A percentile compares a stretch with the other conserved stretches of the same genome.
phyloP scores from a whole-genome alignment of 805 yeast genomes.

The Metschnikowia arizonensis region DNA sequence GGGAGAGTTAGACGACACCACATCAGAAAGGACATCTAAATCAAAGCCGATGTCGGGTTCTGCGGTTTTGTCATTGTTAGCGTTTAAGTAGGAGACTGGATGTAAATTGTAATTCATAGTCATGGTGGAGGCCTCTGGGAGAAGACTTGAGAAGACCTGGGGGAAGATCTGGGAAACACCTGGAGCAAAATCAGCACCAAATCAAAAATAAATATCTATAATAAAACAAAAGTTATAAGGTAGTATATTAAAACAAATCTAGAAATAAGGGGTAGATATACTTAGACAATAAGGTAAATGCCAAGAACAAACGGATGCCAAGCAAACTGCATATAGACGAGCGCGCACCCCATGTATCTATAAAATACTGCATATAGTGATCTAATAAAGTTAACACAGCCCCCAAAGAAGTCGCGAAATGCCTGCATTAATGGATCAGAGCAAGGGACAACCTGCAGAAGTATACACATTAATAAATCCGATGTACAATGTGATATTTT shows the following conservation, averaged over 20 bases:
- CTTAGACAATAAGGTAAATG: neutral
- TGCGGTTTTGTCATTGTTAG: conserved; percentile 22
- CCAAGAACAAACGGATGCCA: conserved; percentile 10
- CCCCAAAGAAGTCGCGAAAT: neutral
- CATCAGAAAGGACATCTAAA: conserved; percentile 24
- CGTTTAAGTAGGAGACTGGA: conserved; percentile 44
- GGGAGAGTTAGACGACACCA: conserved; percentile 24
- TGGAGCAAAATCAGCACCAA: no score
- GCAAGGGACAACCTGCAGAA: neutral
- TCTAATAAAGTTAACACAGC: neutral
- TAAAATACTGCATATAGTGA: neutral
- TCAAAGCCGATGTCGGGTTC: conserved; percentile 28
- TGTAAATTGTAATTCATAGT: conserved; percentile 41
- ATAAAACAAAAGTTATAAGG: no score
- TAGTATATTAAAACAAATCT: no score
- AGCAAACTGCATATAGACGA: conserved; percentile 8
- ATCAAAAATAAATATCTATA: no score
- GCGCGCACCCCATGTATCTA: neutral
- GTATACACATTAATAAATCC: neutral
- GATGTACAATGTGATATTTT: no score
- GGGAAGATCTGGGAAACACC: no score
- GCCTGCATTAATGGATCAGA: neutral
- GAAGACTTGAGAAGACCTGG: neutral
- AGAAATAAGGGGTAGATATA: neutral
- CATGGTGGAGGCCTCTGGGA: conserved; percentile 1